Base-by-base conservation (phyloP, 202 grass and related monocot genomes). In the Digitaria exilis region DNA sequence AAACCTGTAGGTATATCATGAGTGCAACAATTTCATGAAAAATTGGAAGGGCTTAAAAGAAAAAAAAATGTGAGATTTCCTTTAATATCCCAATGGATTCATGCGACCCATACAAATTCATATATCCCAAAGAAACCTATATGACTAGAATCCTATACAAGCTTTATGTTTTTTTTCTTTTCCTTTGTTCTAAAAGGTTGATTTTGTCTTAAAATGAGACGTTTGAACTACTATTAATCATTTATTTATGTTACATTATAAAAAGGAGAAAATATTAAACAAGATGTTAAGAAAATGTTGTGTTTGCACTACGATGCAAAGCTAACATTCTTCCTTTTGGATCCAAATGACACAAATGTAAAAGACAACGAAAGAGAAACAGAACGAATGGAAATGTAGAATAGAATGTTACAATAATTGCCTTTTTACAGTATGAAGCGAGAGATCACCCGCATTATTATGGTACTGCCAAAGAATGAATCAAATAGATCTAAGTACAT, bases 401-500 rank as follows among this genome's bases (percentile, higher is more conserved):
- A 83, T 64, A 39, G 9, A 60, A 61, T 59, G 28, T 34, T 59
- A 75, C 35, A 39, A 56, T 78, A 82, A 82, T 54, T 46, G 10
- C 11, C 13, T 44, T 42, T 66, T 25, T 37, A 45, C 24, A 55
- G 18, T 48, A 79, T 13, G 29, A 44, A 60, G 58, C 57, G 49
- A 60, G 49, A 18, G 18, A 54, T 79, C 51, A 78, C 52, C 67
- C 16, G 13, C n/a, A 31, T 88, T 83, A 80, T 88, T 86, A 57
- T 63, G 68, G 28, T 24, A 75, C 49, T 68, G 49, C 29, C 77
- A 84, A 87, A 84, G 43, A 87, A 84, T 76, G 75, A 83, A 86
- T 80, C n/a, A 65, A 88, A 88, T 80, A 52, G 50, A 80, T 58
- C 31, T 65, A 70, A 70, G 35, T 89, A 87, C 62, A 87, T 43